Percentiles rank a stretch among this genome's conserved stretches.
Conservation (phyloP, 148 eudicot species). For the Chenopodium quinoa region DNA sequence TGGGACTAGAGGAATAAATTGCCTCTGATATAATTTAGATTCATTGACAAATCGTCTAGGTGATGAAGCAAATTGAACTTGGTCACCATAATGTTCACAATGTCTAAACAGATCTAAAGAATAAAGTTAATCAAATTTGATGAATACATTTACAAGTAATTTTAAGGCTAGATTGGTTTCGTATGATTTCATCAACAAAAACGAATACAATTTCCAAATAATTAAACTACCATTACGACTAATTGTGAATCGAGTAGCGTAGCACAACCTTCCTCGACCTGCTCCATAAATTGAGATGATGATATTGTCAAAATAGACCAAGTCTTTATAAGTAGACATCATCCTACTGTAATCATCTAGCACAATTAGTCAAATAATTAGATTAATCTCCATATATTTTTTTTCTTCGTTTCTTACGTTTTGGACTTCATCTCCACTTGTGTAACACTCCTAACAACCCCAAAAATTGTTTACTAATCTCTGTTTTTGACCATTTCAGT, state of each 20-base stretch:
- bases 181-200: neutral
- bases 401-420: neutral
- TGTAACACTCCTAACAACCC: neutral
- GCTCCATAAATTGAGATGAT: neutral
- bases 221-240: neutral
- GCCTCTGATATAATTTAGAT: no score
- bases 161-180: neutral
- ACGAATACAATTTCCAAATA: neutral
- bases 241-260: neutral
- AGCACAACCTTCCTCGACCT: neutral
- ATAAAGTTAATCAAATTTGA: no score
- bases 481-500: conserved; percentile 15
- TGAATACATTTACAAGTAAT: neutral
- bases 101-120: no score
- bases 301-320: neutral
- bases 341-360: neutral
- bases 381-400: neutral
- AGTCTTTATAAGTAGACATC: conserved; percentile 7
- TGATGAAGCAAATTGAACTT: neutral
- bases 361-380: neutral
- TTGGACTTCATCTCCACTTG: neutral
- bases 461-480: neutral
- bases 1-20: no score
- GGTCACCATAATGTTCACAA: neutral
- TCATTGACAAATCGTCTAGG: neutral